Evolutionary conservation across 768 basidiomycete genomes (phyloP).

Genomic region (Kwoniella bestiolae): DNA sequence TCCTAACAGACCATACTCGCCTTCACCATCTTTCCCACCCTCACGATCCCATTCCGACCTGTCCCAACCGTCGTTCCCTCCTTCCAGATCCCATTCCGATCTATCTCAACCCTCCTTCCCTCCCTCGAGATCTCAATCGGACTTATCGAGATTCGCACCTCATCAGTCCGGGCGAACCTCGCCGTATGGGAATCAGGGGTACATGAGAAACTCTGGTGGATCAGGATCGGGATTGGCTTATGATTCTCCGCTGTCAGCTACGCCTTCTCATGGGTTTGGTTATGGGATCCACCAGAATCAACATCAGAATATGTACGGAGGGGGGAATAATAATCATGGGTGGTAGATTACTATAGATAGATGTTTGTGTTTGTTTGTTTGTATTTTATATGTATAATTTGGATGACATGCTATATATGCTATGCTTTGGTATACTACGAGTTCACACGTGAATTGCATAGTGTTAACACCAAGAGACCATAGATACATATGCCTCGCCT

Average conservation of each 20-base stretch:
- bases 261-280: neutral
- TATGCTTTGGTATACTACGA: no score
- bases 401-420: no score
- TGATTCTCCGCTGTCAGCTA: neutral
- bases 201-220: conserved; percentile 1
- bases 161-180: conserved; percentile 1
- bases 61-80: neutral
- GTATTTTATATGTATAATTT: neutral
- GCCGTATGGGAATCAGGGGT: neutral
- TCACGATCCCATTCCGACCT: neutral
- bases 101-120: conserved; percentile 4
- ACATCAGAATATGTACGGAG: neutral
- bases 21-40: neutral
- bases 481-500: no score
- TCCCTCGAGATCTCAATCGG: conserved; percentile 6
- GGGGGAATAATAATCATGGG: neutral
- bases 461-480: no score
- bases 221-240: conserved; percentile 20
- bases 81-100: neutral
- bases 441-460: no score
- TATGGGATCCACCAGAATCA: neutral
- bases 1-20: neutral
- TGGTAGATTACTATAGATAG: neutral
- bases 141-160: neutral
- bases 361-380: neutral